Percentiles rank a stretch among this genome's conserved stretches.
These are phyloP conservation scores for Pugionium dolabratum DNA, from an alignment of 345 rosid species.

Conservation along the genomic window DNA sequence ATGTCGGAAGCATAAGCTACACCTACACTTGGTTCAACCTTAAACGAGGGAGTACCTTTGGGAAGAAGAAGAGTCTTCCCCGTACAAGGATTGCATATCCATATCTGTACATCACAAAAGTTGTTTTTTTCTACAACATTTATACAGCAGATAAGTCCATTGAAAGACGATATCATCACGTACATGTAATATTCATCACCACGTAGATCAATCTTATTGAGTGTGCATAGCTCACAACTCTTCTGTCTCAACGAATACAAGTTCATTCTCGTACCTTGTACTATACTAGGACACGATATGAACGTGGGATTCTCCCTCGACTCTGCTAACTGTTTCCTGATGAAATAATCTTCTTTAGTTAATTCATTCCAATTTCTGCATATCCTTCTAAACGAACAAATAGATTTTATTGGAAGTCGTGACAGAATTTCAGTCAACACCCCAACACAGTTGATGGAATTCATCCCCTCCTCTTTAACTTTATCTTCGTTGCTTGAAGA, in stretches of 20 bases:
- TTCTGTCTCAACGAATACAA: conserved; percentile 4
- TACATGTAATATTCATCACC: not conserved
- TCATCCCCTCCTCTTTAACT: too few relatives aligned
- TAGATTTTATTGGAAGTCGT: conserved; percentile 25
- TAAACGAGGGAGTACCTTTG: conserved; percentile 32
- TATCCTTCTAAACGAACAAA: conserved; percentile 21
- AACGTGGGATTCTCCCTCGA: conserved; percentile 24
- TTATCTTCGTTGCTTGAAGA: too few relatives aligned
- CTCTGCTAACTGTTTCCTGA: conserved; percentile 10
- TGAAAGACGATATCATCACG: conserved; percentile 20
- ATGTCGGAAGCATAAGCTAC: conserved; percentile 39
- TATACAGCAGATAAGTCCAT: conserved; percentile 27
- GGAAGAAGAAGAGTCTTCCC: conserved; percentile 40
- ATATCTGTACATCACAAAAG: conserved; percentile 35
- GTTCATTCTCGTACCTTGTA: not conserved
- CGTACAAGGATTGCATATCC: conserved; percentile 41
- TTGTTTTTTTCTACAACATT: not conserved
- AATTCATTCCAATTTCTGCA: conserved; percentile 9
- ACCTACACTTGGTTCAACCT: conserved; percentile 32
- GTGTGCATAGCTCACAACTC: not conserved
- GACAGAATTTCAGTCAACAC: conserved; percentile 23
- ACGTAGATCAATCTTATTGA: not conserved
- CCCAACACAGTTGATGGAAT: too few relatives aligned
- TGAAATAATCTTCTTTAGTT: conserved; percentile 6
- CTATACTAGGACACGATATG: conserved; percentile 13